These are phyloP conservation scores for Aspergillus asperescens DNA, from an alignment of 495 filamentous ascomycete genomes.

Conservation along the genomic window DNA sequence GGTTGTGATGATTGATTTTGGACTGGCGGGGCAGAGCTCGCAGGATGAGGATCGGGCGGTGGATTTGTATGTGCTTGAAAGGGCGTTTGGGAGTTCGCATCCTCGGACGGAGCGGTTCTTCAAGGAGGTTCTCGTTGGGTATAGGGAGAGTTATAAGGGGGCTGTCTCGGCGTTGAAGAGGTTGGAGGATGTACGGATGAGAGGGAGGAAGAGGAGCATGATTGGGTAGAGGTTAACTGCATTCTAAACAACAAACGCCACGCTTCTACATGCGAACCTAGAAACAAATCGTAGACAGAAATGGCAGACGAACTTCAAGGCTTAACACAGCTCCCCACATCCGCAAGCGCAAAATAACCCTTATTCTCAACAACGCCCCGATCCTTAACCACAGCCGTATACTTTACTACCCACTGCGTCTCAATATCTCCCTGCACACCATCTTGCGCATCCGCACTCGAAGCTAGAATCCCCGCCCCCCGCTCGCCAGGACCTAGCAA, in stretches of 20 bases:
- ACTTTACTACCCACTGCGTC: constrained; percentile 95
- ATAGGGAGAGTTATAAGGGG: constrained; percentile 55
- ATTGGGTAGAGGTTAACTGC: constrained; percentile 53
- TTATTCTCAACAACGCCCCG: constrained; percentile 98
- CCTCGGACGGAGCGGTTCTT: constrained; percentile 79
- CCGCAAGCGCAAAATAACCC: constrained; percentile 86
- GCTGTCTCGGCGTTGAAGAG: constrained; percentile 61
- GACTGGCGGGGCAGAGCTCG: constrained; percentile 74
- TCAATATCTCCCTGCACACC: constrained; percentile 67
- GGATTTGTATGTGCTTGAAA: constrained; percentile 93
- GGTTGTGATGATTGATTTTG: constrained; percentile 91
- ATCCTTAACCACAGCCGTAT: constrained; percentile 94
- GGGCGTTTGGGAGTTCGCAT: constrained; percentile 95
- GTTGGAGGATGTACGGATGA: constrained; percentile 89
- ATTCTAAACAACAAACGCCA: neutral
- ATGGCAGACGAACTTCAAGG: constrained; percentile 5
- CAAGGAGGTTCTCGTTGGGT: constrained; percentile 54
- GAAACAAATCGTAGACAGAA: neutral
- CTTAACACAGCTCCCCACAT: constrained; percentile 49
- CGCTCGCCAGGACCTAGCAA: constrained; percentile 62
- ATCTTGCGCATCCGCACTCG: constrained; percentile 27
- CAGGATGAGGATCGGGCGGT: constrained; percentile 92
- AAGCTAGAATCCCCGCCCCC: constrained; percentile 63
- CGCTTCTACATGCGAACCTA: constrained; percentile 12
- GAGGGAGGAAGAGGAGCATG: constrained; percentile 98